phyloP scores from a whole-genome alignment of 768 basidiomycete genomes.

The Termitomyces sp. region DNA sequence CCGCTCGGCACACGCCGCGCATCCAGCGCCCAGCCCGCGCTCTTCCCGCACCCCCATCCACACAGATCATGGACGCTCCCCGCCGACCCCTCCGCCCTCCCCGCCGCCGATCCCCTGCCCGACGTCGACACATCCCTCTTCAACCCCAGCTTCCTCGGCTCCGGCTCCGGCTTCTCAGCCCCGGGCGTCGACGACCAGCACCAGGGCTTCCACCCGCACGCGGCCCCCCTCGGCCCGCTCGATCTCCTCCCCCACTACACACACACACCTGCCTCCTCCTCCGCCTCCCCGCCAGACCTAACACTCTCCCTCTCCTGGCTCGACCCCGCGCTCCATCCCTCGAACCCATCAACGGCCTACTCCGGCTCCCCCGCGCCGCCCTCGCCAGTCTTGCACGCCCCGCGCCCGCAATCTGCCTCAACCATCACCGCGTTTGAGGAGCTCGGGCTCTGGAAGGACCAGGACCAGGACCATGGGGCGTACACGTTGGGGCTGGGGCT shows the following conservation, averaged over 20 bases:
- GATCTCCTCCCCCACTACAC: slow-evolving; percentile 8
- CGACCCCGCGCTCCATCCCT: slow-evolving; percentile 13
- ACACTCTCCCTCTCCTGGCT: slow-evolving; percentile 13
- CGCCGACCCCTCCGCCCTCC: slow-evolving; percentile 18
- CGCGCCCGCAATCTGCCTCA: slow-evolving; percentile 18
- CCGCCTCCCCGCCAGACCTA: too few relatives aligned
- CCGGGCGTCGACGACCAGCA: not conserved
- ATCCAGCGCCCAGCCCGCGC: slow-evolving; percentile 42
- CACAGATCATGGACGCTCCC: slow-evolving; percentile 35
- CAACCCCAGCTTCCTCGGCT: slow-evolving; percentile 30
- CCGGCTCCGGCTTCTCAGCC: slow-evolving; percentile 5
- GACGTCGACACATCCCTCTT: slow-evolving; percentile 47
- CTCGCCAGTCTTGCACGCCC: slow-evolving; percentile 18
- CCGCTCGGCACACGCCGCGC: slow-evolving; percentile 46
- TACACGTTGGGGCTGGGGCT: not conserved
- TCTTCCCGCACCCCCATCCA: slow-evolving; percentile 29
- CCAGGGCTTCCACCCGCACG: too few relatives aligned
- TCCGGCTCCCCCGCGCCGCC: slow-evolving; percentile 34
- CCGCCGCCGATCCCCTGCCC: too few relatives aligned
- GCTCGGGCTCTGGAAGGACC: slow-evolving; percentile 2
- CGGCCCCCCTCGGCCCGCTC: too few relatives aligned
- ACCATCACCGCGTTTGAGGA: slow-evolving; percentile 11
- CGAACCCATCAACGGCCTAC: slow-evolving; percentile 39
- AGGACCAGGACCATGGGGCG: not conserved
- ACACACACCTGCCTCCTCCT: slow-evolving; percentile 11